Evolutionary conservation across 306 rosid species (phyloP), one percentile per base, ranked within the genome.

Genomic region (Benincasa hispida): DNA sequence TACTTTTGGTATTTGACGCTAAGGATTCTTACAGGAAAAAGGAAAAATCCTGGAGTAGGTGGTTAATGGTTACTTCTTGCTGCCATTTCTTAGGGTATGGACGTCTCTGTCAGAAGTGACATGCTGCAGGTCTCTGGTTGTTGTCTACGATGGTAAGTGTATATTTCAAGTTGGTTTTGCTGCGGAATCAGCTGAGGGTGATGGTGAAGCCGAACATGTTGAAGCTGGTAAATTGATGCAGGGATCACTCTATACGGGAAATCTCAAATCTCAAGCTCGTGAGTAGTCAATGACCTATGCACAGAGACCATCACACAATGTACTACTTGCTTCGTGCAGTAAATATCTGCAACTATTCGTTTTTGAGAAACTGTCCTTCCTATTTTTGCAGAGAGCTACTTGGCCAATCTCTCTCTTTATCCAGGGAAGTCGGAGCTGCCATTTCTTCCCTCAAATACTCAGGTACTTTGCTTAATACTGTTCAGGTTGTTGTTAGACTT

Each of bases 391-490:
- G 97, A 92, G 91, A 90, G 90, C 83, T 94, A 92, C 84, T 81
- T 90, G 87, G 97, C 97, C 72, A 94, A 94, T 88, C 88, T 92
- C 32, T 88, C 85, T 76, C 97, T 94, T 67, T 94, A 90, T 83
- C 96, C 97, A 76, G 99, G 97, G 79, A 90, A 87, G 67, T 94
- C 97, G 27, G 93, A 94, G 88, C 86, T 91, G 72, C 92, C 96
- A 87, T 94, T 92, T 90, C 85, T 92, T 60, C 96, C 96, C 79
- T 83, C 89, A 77, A 94, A 90, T 82, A 90, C 95, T 35, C 99
- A 94, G 99, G 99, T 94, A 86, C 69, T 8, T 70, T 35, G 37
- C 72, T 79, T 81, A 58, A 51, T 61, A 47, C 25, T 57, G 48
- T 19, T 37, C 54, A 51, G 50, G 68, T 34, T 55, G 77, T 12